Percentiles rank a stretch among this genome's conserved stretches.
Evolutionary conservation across 495 filamentous ascomycete species (phyloP).

Genomic region (Penicillium canescens): DNA sequence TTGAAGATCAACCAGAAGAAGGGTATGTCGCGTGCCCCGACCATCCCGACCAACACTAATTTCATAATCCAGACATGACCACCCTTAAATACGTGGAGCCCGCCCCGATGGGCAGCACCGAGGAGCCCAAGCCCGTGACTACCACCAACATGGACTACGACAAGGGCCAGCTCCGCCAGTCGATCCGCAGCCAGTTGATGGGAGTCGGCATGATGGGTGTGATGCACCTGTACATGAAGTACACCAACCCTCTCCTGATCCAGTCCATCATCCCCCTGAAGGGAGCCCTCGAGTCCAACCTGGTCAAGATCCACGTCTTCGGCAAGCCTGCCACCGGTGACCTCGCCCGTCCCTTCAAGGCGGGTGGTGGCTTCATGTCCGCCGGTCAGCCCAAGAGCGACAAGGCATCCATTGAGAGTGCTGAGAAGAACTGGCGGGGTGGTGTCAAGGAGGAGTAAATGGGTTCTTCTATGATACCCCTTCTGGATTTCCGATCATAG

Average conservation of each 20-base stretch:
- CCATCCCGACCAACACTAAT: neutral
- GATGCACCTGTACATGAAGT: slow-evolving; percentile 98
- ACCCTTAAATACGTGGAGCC: slow-evolving; percentile 98
- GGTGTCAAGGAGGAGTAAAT: slow-evolving; percentile 89
- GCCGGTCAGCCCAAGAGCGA: slow-evolving; percentile 81
- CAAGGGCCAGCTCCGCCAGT: slow-evolving; percentile 73
- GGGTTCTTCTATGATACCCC: neutral
- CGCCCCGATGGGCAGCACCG: slow-evolving; percentile 82
- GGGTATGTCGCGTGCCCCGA: slow-evolving; percentile 57
- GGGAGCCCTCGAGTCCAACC: slow-evolving; percentile 88
- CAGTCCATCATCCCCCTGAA: slow-evolving; percentile 98
- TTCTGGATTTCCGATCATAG: slow-evolving; percentile 3
- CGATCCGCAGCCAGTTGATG: slow-evolving; percentile 88
- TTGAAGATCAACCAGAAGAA: slow-evolving; percentile 87
- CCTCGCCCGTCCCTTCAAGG: slow-evolving; percentile 94
- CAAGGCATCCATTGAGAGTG: slow-evolving; percentile 90
- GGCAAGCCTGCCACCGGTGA: slow-evolving; percentile 90
- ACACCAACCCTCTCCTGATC: slow-evolving; percentile 98
- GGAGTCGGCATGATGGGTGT: slow-evolving; percentile 96
- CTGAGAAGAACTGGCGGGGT: slow-evolving; percentile 81
- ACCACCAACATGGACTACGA: slow-evolving; percentile 96
- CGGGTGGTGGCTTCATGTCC: slow-evolving; percentile 75
- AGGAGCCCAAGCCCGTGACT: slow-evolving; percentile 92
- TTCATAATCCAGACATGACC: slow-evolving; percentile 76
- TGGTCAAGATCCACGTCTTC: slow-evolving; percentile 91